A percentile compares a stretch with the other conserved stretches of the same genome.
phyloP scores from a whole-genome alignment of 768 basidiomycete species.

The Dentipellis fragilis region DNA sequence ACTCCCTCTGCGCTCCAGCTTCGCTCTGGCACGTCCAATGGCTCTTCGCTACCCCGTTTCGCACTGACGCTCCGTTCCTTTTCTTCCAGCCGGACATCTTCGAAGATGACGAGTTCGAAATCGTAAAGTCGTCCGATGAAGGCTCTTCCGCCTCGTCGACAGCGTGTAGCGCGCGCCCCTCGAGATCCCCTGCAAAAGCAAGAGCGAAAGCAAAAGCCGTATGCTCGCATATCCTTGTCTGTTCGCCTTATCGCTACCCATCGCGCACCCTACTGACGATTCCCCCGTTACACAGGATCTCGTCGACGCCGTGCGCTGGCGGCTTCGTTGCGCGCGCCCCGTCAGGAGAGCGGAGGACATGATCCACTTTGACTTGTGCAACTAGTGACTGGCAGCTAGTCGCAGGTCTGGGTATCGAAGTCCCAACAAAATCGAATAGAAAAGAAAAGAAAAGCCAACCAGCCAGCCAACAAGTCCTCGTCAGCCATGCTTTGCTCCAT shows the following conservation, averaged over 20 bases:
- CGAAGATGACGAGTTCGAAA: conserved; percentile 11
- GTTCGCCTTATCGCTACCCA: not conserved
- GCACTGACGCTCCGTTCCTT: not conserved
- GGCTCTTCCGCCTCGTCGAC: not conserved
- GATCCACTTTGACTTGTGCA: conserved; percentile 9
- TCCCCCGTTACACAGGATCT: not conserved
- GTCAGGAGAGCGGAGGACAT: conserved; percentile 2
- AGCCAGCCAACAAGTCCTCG: not conserved
- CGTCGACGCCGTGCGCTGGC: conserved; percentile 2
- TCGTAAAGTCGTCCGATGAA: conserved; percentile 7
- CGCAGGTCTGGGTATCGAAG: not conserved
- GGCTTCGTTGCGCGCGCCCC: conserved; percentile 3
- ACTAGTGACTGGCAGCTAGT: not conserved
- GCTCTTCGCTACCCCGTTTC: not conserved
- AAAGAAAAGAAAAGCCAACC: not conserved
- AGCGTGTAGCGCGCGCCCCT: not conserved
- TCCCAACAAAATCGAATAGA: not conserved
- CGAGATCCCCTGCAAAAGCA: not conserved
- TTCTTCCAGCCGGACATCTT: conserved; percentile 12
- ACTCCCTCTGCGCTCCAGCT: conserved; percentile 11
- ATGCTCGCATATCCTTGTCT: conserved; percentile 5
- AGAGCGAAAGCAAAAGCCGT: not conserved
- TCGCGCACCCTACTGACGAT: not conserved
- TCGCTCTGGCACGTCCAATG: conserved; percentile 7
- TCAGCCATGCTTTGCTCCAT: not conserved